Percentiles rank a stretch among this genome's conserved stretches.
phyloP scores from a whole-genome alignment of 768 basidiomycete genomes.

The Mycena vitilis region DNA sequence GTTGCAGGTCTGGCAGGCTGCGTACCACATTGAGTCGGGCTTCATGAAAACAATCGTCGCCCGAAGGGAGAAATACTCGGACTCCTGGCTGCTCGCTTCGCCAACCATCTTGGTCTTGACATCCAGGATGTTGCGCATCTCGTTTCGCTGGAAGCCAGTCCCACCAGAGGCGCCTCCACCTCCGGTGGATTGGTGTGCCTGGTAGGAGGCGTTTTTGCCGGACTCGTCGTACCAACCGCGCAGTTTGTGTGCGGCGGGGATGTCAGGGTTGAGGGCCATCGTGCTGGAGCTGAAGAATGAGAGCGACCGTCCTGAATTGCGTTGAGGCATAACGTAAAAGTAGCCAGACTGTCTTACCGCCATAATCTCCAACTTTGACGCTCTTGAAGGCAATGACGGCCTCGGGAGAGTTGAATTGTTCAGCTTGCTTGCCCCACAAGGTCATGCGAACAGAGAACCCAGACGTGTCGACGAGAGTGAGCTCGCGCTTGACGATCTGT shows the following conservation, averaged over 20 bases:
- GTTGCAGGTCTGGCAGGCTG: conserved; percentile 90
- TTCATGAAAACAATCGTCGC: conserved; percentile 93
- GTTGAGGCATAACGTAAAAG: not conserved
- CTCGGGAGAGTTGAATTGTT: conserved; percentile 70
- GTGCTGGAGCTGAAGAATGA: conserved; percentile 85
- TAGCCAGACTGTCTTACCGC: conserved; percentile 58
- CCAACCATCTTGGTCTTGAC: conserved; percentile 85
- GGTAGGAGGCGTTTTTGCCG: conserved; percentile 74
- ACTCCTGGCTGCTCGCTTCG: conserved; percentile 68
- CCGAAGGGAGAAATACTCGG: conserved; percentile 82
- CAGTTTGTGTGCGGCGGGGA: conserved; percentile 86
- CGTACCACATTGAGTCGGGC: conserved; percentile 83
- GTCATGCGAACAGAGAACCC: conserved; percentile 85
- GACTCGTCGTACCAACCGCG: conserved; percentile 92
- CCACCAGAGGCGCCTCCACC: conserved; percentile 51
- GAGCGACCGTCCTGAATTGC: conserved; percentile 75
- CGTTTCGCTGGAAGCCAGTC: conserved; percentile 71
- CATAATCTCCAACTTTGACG: conserved; percentile 92
- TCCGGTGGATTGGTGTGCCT: conserved; percentile 67
- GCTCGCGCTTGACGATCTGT: conserved; percentile 89
- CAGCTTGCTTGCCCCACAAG: conserved; percentile 96
- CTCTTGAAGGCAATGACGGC: conserved; percentile 94
- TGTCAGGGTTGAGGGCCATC: conserved; percentile 90
- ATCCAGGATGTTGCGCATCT: conserved; percentile 79
- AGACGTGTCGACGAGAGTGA: conserved; percentile 88